Evolutionary conservation across 176 grass and related monocot species (phyloP).

Genomic region (Oryza punctata): DNA sequence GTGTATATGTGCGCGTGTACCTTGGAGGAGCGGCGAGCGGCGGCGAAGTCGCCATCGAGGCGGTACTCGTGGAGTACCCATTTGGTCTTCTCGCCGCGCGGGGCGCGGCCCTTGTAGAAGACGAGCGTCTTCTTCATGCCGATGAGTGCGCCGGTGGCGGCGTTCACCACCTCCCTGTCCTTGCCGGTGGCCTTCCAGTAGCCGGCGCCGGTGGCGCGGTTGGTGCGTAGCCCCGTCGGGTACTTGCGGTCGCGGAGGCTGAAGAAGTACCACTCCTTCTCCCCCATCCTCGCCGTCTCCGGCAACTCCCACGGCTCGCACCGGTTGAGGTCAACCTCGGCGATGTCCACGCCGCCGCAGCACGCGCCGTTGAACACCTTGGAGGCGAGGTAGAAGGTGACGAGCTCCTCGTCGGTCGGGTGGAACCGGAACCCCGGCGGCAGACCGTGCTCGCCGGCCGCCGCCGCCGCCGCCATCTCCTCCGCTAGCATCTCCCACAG

Average conservation of each 20-base stretch:
- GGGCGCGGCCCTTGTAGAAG: constrained; percentile 89
- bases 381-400: constrained; percentile 88
- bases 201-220: constrained; percentile 83
- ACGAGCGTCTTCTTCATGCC: constrained; percentile 99
- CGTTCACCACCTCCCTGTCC: constrained; percentile 85
- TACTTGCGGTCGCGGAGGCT: constrained; percentile 95
- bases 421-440: constrained; percentile 96
- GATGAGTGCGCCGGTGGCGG: constrained; percentile 60
- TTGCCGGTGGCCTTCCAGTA: constrained; percentile 99
- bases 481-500: constrained; percentile 78
- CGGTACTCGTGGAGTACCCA: constrained; percentile 99
- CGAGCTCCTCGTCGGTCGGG: constrained; percentile 94
- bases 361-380: constrained; percentile 94
- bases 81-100: constrained; percentile 95
- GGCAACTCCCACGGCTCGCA: constrained; percentile 98
- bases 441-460: constrained; percentile 62
- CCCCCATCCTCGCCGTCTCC: constrained; percentile 81
- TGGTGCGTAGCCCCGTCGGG: constrained; percentile 87
- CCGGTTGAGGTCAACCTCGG: constrained; percentile 92
- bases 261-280: constrained; percentile 99
- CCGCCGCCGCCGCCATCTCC: constrained; percentile 48
- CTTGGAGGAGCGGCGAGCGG: constrained; percentile 66
- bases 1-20: constrained; percentile 19
- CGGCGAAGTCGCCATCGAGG: constrained; percentile 82
- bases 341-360: constrained; percentile 73